Evolutionary conservation across 108 stramenopile genomes (phyloP).

Genomic region (Cyclotella baltica): DNA sequence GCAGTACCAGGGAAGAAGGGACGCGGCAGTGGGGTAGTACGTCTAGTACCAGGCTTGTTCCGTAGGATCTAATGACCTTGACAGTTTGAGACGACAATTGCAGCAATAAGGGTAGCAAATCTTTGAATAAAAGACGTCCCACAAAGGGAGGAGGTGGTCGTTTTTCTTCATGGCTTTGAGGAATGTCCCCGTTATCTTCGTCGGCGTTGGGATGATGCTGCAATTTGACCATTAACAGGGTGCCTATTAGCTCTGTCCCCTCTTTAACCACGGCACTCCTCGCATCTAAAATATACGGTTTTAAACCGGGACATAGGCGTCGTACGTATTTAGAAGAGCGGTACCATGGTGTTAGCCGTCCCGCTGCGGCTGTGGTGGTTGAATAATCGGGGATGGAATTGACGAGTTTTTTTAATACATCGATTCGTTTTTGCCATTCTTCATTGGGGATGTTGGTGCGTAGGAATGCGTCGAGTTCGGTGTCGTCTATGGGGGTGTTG

Average conservation of each 20-base stretch:
- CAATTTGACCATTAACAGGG: constrained; percentile 51
- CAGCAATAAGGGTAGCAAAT: constrained; percentile 71
- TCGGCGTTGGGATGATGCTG: constrained; percentile 40
- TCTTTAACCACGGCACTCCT: constrained; percentile 83
- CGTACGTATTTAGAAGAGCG: constrained; percentile 67
- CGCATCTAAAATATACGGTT: constrained; percentile 69
- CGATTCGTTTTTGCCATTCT: constrained; percentile 77
- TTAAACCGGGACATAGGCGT: constrained; percentile 63
- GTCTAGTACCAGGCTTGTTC: constrained; percentile 63
- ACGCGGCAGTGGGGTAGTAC: constrained; percentile 66
- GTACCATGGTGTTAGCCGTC: constrained; percentile 62
- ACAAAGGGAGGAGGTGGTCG: constrained; percentile 44
- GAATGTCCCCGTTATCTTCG: neutral
- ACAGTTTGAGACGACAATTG: constrained; percentile 82
- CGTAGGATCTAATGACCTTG: constrained; percentile 76
- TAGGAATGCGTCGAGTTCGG: constrained; percentile 65
- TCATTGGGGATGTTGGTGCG: constrained; percentile 59
- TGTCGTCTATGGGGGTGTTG: constrained; percentile 51
- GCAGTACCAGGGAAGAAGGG: constrained; percentile 72
- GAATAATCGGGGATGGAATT: constrained; percentile 64
- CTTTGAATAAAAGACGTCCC: constrained; percentile 68
- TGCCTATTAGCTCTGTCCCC: constrained; percentile 60
- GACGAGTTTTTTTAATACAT: constrained; percentile 60
- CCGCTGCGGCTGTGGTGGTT: constrained; percentile 4
- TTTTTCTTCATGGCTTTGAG: constrained; percentile 20